Percentiles rank a stretch among this genome's conserved stretches.
Evolutionary conservation across 2,329 filamentous ascomycete genomes (phyloP).

Genomic region (Colletotrichum sp.): DNA sequence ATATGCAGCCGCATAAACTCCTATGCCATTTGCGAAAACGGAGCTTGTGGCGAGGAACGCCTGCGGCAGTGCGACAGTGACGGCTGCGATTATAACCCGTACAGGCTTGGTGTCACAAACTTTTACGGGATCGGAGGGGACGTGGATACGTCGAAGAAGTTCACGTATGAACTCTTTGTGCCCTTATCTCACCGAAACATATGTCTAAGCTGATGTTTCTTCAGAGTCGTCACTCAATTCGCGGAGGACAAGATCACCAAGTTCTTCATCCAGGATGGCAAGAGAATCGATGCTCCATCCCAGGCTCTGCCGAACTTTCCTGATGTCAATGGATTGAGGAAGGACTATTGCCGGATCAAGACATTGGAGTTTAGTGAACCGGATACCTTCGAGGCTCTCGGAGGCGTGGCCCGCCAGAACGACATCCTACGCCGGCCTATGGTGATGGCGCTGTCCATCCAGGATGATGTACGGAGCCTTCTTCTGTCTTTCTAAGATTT

Average conservation of each 20-base stretch:
- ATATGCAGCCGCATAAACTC: neutral
- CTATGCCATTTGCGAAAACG: constrained; percentile 1
- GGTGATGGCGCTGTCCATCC: constrained; percentile 16
- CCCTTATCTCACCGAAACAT: neutral
- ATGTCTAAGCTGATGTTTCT: neutral
- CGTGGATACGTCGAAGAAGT: constrained; percentile 60
- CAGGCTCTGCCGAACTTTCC: neutral
- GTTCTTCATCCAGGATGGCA: constrained; percentile 66
- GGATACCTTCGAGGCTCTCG: neutral
- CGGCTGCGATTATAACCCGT: constrained; percentile 70
- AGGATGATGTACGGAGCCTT: neutral
- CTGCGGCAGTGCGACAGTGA: constrained; percentile 65
- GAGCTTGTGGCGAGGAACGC: constrained; percentile 36
- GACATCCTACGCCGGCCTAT: neutral
- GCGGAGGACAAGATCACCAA: constrained; percentile 55
- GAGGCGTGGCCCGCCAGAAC: neutral
- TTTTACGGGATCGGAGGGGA: constrained; percentile 65
- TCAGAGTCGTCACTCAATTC: constrained; percentile 66
- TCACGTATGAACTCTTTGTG: constrained; percentile 40
- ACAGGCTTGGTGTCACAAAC: constrained; percentile 62
- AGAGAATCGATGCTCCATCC: constrained; percentile 53
- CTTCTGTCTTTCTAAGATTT: fast-evolving
- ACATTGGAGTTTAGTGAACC: neutral
- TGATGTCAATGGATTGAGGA: neutral
- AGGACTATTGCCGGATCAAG: neutral